These are phyloP conservation scores for Cladophialophora exuberans DNA, from an alignment of 2,329 filamentous ascomycete genomes.

Conservation along the genomic window DNA sequence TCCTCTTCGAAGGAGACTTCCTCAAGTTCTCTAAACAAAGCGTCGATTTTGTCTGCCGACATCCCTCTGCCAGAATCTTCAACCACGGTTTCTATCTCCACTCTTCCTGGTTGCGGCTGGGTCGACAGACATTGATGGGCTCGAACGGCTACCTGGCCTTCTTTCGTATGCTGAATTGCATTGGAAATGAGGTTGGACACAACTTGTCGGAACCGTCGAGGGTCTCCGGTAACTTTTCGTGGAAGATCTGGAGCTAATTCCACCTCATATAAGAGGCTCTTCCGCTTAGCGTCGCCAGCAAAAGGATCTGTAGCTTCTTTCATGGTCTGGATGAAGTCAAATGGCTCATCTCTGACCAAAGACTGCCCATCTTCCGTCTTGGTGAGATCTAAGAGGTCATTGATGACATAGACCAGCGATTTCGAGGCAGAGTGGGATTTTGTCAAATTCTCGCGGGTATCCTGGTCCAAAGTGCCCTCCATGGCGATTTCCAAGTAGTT, in stretches of 20 bases:
- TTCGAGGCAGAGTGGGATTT: conserved; percentile 90
- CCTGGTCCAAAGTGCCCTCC: conserved; percentile 76
- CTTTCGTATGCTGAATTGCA: conserved; percentile 74
- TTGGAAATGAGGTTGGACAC: conserved; percentile 84
- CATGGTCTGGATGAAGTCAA: conserved; percentile 72
- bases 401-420: conserved; percentile 91
- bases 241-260: conserved; percentile 71
- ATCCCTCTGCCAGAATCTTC: conserved; percentile 75
- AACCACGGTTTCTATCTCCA: conserved; percentile 73
- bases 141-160: conserved; percentile 72
- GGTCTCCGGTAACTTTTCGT: conserved; percentile 73
- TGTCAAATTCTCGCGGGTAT: conserved; percentile 81
- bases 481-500: conserved; percentile 92
- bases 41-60: conserved; percentile 59
- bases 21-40: conserved; percentile 64
- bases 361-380: conserved; percentile 82
- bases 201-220: conserved; percentile 76
- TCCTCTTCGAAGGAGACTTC: conserved; percentile 67
- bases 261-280: conserved; percentile 72
- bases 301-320: conserved; percentile 79
- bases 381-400: conserved; percentile 84
- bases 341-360: conserved; percentile 77
- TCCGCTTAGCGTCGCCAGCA: conserved; percentile 72
- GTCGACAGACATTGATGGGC: conserved; percentile 58
- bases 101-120: conserved; percentile 44